phyloP scores from a whole-genome alignment of 768 basidiomycete genomes.

The Candolleomyces eurysporus region DNA sequence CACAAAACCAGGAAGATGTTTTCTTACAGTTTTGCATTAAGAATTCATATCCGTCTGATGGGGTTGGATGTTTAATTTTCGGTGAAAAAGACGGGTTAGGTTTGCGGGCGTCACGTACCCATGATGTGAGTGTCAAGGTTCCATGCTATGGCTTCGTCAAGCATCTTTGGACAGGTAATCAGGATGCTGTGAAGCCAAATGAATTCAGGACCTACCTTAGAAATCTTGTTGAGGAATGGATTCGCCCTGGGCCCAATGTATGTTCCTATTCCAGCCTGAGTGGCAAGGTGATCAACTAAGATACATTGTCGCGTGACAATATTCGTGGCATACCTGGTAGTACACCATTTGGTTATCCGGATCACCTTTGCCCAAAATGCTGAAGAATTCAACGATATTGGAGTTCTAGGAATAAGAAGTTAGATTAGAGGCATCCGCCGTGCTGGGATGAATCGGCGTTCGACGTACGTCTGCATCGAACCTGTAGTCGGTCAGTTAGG shows the following conservation, averaged over 20 bases:
- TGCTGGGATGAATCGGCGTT: background rate
- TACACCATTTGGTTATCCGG: slow-evolving; percentile 33
- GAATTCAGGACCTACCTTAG: slow-evolving; percentile 28
- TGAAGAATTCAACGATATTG: slow-evolving; percentile 38
- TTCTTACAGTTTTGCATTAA: slow-evolving; percentile 56
- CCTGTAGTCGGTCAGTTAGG: slow-evolving; percentile 1
- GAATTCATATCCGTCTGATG: slow-evolving; percentile 52
- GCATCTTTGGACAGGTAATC: slow-evolving; percentile 17
- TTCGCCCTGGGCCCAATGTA: slow-evolving; percentile 45
- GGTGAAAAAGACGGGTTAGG: background rate
- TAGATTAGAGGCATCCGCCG: background rate
- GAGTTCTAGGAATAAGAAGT: slow-evolving; percentile 29
- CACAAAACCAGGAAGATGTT: background rate
- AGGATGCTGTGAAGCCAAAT: background rate
- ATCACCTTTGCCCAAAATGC: slow-evolving; percentile 34
- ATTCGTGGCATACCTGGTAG: slow-evolving; percentile 26
- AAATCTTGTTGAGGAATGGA: slow-evolving; percentile 40
- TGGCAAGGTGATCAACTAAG: no score
- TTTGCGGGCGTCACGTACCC: slow-evolving; percentile 23
- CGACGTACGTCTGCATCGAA: slow-evolving; percentile 19
- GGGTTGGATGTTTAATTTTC: background rate
- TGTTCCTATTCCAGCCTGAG: slow-evolving; percentile 53
- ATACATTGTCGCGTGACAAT: no score
- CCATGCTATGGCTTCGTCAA: slow-evolving; percentile 48
- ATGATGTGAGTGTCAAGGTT: slow-evolving; percentile 53